Percentiles rank a stretch among this genome's conserved stretches.
These are phyloP conservation scores for Cercospora sp. DNA, from an alignment of 2,329 filamentous ascomycete species.

Conservation along the genomic window DNA sequence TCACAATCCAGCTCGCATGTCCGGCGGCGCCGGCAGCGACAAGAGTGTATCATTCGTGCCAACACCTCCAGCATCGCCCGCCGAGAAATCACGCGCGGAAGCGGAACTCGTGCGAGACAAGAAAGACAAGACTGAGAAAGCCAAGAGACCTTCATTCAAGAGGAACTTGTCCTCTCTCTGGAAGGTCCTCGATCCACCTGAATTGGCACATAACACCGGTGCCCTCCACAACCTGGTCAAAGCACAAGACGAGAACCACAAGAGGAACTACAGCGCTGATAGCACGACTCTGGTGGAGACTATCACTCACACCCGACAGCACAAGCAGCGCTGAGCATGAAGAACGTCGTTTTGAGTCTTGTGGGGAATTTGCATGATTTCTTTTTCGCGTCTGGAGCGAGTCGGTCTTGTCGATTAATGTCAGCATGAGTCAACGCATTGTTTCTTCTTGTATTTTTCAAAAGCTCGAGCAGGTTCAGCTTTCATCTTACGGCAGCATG, in stretches of 20 bases:
- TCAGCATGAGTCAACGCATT: neutral
- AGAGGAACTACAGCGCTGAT: constrained; percentile 8
- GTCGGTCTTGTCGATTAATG: neutral
- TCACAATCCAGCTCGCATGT: neutral
- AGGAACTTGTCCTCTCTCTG: constrained; percentile 19
- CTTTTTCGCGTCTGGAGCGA: neutral
- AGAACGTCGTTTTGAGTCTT: neutral
- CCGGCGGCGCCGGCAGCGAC: constrained; percentile 2
- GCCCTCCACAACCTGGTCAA: constrained; percentile 21
- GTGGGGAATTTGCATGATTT: neutral
- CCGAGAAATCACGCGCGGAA: constrained; percentile 3
- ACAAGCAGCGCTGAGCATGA: constrained; percentile 2
- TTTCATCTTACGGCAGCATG: neutral
- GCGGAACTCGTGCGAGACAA: constrained; percentile 9
- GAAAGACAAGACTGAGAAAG: constrained; percentile 6
- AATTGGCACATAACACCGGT: constrained; percentile 20
- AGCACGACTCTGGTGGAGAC: constrained; percentile 11
- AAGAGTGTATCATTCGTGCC: constrained; percentile 10
- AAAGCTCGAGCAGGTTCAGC: constrained; percentile 1
- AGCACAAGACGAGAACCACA: constrained; percentile 5
- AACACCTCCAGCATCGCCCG: neutral
- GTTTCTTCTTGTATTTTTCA: neutral
- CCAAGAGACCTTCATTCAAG: constrained; percentile 19
- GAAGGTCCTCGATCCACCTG: constrained; percentile 24
- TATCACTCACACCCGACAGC: neutral